Base-by-base conservation (phyloP, 495 filamentous ascomycete species). In the Daldinia bambusicola region DNA sequence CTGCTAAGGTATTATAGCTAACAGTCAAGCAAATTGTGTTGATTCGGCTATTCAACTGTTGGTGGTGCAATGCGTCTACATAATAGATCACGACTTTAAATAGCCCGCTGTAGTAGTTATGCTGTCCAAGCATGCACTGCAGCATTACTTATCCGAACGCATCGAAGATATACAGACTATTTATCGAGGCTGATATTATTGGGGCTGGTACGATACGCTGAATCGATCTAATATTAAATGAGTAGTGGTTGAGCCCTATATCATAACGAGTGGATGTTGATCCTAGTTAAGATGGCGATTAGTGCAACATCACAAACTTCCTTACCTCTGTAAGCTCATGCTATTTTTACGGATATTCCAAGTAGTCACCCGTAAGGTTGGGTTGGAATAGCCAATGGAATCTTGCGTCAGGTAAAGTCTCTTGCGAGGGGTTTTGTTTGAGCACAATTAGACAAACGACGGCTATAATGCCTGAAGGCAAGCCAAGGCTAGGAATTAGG, bases 71-170 rank as follows among this genome's bases (percentile, higher is more conserved):
- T 43, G 62, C 31, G 37, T 36, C 30, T 37, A 20, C 55, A 32
- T 55, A 48, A 18, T 32, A 57, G 37, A 31, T 48, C 8, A 55
- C 37, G 36, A 58, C 36, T 30, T 59, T 43, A 18, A 50, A 34
- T 48, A 48, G 37, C 22, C 8, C 41, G 32, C 26, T 51, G 16
- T 26, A 56, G 50, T 51, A 45, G 31, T 9, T 16, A 72, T 50
- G 60, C 26, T 61, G 60, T 61, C 61, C 41, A 14, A 56, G 48
- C 20, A 67, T 60, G 53, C 64, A 61, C 64, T 36, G 7, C 61
- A 68, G 34, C 31, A 22, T 48, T 12, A 31, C 40, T 43, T 37
- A 52, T 53, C 63, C 52, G 45, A 59, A 48, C 40, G 8, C 45
- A 61, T 60, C 31, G 30, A 43, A 43, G 56, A 34, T 7, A 30